These are phyloP conservation scores for Pyricularia sp. DNA, from an alignment of 2,329 filamentous ascomycete genomes.

Conservation along the genomic window DNA sequence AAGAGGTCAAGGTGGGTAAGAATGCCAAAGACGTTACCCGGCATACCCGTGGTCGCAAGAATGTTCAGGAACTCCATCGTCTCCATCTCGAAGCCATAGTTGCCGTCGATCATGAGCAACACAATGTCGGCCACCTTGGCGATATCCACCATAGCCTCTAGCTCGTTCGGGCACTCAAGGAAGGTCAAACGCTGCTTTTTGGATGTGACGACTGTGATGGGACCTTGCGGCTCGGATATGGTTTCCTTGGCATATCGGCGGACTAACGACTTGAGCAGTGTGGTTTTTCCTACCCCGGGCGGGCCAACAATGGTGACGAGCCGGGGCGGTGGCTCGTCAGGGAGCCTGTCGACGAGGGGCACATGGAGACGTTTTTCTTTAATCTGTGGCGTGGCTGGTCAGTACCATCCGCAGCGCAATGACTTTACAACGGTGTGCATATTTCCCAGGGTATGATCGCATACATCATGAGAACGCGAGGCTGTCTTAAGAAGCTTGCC, in stretches of 20 bases:
- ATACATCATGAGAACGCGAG: constrained; percentile 57
- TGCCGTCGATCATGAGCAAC: constrained; percentile 94
- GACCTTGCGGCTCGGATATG: constrained; percentile 75
- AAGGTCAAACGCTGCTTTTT: constrained; percentile 93
- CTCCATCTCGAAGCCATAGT: constrained; percentile 99
- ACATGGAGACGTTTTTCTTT: constrained; percentile 96
- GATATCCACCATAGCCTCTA: constrained; percentile 93
- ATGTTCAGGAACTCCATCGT: constrained; percentile 99
- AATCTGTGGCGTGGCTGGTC: constrained; percentile 37
- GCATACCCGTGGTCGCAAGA: constrained; percentile 89
- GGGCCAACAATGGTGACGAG: constrained; percentile 91
- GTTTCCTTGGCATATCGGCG: constrained; percentile 93
- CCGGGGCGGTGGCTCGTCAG: constrained; percentile 87
- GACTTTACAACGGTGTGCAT: not conserved
- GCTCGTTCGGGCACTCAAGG: constrained; percentile 90
- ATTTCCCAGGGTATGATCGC: not conserved
- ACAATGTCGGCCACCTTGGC: constrained; percentile 97
- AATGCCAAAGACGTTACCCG: constrained; percentile 94
- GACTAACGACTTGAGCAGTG: constrained; percentile 62
- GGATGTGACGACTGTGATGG: constrained; percentile 90
- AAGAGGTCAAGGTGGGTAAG: constrained; percentile 94
- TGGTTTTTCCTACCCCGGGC: constrained; percentile 31
- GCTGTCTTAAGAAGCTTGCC: constrained; percentile 68
- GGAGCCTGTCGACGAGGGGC: constrained; percentile 85
- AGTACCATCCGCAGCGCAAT: not conserved